phyloP scores from a whole-genome alignment of 2,329 filamentous ascomycete genomes.

The Aspergillus udagawae region DNA sequence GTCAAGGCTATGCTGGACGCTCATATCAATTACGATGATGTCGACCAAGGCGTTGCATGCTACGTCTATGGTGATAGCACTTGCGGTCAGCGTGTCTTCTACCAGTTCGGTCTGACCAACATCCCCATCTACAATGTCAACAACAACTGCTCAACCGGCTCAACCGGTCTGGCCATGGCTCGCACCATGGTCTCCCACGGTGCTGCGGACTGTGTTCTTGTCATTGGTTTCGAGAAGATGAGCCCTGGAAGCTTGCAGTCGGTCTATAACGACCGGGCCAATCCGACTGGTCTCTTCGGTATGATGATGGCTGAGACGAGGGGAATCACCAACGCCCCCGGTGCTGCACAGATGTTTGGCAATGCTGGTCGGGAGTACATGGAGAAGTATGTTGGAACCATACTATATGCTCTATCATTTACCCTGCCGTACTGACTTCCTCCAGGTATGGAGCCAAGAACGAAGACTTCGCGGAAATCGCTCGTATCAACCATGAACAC shows the following conservation, averaged over 20 bases:
- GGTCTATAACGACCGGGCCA: slow-evolving; percentile 80
- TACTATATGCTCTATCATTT: background rate
- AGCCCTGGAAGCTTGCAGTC: slow-evolving; percentile 79
- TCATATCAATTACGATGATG: slow-evolving; percentile 93
- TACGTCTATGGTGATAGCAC: slow-evolving; percentile 97
- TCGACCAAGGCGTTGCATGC: slow-evolving; percentile 92
- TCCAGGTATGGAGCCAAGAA: slow-evolving; percentile 71
- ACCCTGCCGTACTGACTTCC: background rate
- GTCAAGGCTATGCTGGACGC: slow-evolving; percentile 73
- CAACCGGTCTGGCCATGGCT: slow-evolving; percentile 80
- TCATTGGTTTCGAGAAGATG: slow-evolving; percentile 98
- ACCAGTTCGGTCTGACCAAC: slow-evolving; percentile 95
- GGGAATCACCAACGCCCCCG: slow-evolving; percentile 76
- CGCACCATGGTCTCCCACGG: slow-evolving; percentile 75
- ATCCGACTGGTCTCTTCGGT: slow-evolving; percentile 67
- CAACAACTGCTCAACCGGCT: slow-evolving; percentile 98
- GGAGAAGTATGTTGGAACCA: slow-evolving; percentile 63
- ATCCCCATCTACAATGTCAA: slow-evolving; percentile 98
- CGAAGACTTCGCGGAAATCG: slow-evolving; percentile 93
- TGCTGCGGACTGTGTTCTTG: slow-evolving; percentile 80
- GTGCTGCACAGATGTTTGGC: slow-evolving; percentile 89
- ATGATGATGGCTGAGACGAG: slow-evolving; percentile 80
- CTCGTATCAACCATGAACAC: slow-evolving; percentile 87
- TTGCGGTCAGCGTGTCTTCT: slow-evolving; percentile 93
- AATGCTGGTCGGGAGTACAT: slow-evolving; percentile 94